A percentile compares a stretch with the other conserved stretches of the same genome.
These are phyloP conservation scores for Dendrocalamus sinicus DNA, from an alignment of 176 grass and related monocot species.

Conservation along the genomic window DNA sequence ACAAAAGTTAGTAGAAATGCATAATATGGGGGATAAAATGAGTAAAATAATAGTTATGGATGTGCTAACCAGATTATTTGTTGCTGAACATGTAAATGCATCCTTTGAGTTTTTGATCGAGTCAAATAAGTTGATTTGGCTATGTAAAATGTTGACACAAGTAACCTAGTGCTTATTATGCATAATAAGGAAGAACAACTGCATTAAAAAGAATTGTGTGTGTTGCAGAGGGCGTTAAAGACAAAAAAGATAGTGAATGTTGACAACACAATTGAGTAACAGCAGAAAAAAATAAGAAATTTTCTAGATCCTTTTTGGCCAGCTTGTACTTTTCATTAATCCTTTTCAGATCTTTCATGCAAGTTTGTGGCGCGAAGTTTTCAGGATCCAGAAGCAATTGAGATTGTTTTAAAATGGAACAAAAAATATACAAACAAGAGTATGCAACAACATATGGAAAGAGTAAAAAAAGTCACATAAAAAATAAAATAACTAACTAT, in stretches of 20 bases:
- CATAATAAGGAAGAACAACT: neutral
- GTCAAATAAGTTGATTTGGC: neutral
- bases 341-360: neutral
- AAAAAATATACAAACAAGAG: neutral
- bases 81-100: accelerated
- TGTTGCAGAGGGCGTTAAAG: too few species aligned
- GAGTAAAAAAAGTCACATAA: too few species aligned
- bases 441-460: too few species aligned
- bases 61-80: neutral
- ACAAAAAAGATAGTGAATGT: too few species aligned
- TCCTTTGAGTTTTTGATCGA: neutral
- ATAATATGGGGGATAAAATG: too few species aligned
- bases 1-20: too few species aligned
- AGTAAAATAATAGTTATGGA: too few species aligned
- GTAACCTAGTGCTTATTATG: neutral
- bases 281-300: too few species aligned
- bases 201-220: too few species aligned
- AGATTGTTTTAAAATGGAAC: neutral
- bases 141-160: neutral
- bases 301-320: too few species aligned
- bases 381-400: neutral
- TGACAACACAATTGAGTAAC: too few species aligned
- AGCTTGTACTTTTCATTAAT: neutral
- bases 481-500: neutral
- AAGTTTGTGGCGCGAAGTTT: neutral